Evolutionary conservation across 164 flowering plant genomes (phyloP), one percentile per base, ranked within the genome.

Genomic region (Tetracentron sinense): DNA sequence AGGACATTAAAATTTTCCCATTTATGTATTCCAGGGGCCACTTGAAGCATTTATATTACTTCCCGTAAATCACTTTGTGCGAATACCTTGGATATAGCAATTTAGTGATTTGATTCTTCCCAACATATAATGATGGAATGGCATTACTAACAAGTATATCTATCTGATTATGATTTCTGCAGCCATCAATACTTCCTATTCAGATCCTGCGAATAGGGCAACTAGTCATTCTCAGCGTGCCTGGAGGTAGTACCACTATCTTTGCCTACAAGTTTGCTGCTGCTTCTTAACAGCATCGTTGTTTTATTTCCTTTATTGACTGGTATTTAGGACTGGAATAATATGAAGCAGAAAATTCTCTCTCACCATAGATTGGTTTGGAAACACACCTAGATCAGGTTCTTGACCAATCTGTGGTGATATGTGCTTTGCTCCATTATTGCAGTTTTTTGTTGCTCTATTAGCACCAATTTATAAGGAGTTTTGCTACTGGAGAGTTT

Each of bases 201-300:
- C n/a, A n/a, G n/a, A n/a, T n/a, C n/a, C n/a, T n/a, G n/a, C n/a
- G n/a, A n/a, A n/a, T n/a, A n/a, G n/a, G n/a, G n/a, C n/a, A n/a
- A n/a, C n/a, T n/a, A n/a, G n/a, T n/a, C n/a, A n/a, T n/a, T n/a
- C n/a, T n/a, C n/a, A n/a, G n/a, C 35, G 99, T 88, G 38, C 99
- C 99, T 66, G 96, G 96, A 91, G 99, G 99, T 94, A 82, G 27
- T 54, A 10, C 62, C 25, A 42, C 25, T 27, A 22, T 53, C 22
- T 17, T 57, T 49, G 28, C 23, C 30, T 54, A 7, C 16, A 38
- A n/a, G n/a, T n/a, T n/a, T 54, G 23, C 5, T 31, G 25, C 38
- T 64, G 23, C 23, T 54, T 51, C 42, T 35, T 23, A 14, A n/a
- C 17, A 35, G 56, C 22, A 19, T 25, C 47, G 19, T 21, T 62